A percentile compares a stretch with the other conserved stretches of the same genome.
These are phyloP conservation scores for Arxiozyma slooffiae DNA, from an alignment of 1,139 yeast species.

Conservation along the genomic window DNA sequence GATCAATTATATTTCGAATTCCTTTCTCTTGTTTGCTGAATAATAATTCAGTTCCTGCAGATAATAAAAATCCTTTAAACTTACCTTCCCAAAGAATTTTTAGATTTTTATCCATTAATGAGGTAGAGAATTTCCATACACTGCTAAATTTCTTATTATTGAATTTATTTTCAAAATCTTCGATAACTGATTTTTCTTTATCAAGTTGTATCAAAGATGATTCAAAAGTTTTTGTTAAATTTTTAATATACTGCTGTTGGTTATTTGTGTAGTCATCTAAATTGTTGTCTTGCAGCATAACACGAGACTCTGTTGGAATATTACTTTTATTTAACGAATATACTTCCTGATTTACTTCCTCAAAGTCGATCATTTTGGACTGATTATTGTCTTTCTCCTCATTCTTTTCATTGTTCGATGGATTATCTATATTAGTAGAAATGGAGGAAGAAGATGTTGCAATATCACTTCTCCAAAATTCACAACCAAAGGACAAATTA, in stretches of 20 bases:
- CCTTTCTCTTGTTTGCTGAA: neutral
- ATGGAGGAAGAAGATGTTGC: neutral
- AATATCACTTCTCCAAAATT: slow-evolving; percentile 46
- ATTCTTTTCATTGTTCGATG: neutral
- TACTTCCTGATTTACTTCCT: neutral
- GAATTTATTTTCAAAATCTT: slow-evolving; percentile 45
- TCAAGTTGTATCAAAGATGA: slow-evolving; percentile 27
- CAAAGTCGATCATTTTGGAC: slow-evolving; percentile 7
- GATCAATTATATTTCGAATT: neutral
- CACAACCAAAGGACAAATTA: slow-evolving; percentile 78
- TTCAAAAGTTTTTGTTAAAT: slow-evolving; percentile 26
- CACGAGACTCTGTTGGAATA: neutral
- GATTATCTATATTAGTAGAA: neutral
- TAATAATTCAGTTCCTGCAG: slow-evolving; percentile 53
- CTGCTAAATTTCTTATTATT: slow-evolving; percentile 51
- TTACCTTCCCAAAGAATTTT: slow-evolving; percentile 83
- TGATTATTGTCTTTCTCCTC: neutral
- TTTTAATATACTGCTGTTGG: slow-evolving; percentile 20
- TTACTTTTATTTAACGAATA: neutral
- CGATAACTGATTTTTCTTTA: slow-evolving; percentile 38
- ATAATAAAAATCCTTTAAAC: slow-evolving; percentile 65
- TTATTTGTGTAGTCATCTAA: neutral
- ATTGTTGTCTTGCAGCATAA: neutral
- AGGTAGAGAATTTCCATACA: slow-evolving; percentile 67
- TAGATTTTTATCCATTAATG: slow-evolving; percentile 51